Conservation (phyloP, 2,329 filamentous ascomycete species). For the Paraphoma sp. region DNA sequence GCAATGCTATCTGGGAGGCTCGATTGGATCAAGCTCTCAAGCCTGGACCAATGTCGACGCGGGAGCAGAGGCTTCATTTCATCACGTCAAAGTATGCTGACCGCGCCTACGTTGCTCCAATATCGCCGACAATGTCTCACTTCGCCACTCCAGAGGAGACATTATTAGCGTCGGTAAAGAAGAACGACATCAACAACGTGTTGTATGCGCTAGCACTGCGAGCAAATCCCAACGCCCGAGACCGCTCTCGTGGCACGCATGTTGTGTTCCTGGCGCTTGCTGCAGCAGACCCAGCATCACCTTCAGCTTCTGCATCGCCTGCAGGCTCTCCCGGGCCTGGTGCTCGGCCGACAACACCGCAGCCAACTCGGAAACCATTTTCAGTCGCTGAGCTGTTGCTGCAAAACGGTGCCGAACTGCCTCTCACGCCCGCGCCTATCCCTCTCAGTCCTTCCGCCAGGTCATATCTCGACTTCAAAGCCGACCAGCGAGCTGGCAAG, state of each 20-base stretch:
- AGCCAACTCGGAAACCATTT: slow-evolving; percentile 65
- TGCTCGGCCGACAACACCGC: slow-evolving; percentile 51
- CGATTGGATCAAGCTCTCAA: slow-evolving; percentile 77
- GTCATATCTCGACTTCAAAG: slow-evolving; percentile 82
- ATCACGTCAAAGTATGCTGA: slow-evolving; percentile 96
- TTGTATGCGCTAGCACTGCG: slow-evolving; percentile 86
- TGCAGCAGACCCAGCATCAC: slow-evolving; percentile 87
- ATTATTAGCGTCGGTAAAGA: slow-evolving; percentile 90
- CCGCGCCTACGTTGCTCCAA: slow-evolving; percentile 77
- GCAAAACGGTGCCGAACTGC: slow-evolving; percentile 93
- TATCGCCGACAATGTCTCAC: slow-evolving; percentile 75
- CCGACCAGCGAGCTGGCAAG: slow-evolving; percentile 53
- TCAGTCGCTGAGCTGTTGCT: slow-evolving; percentile 88
- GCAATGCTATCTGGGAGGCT: slow-evolving; percentile 97
- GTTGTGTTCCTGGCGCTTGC: slow-evolving; percentile 89
- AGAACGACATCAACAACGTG: slow-evolving; percentile 92
- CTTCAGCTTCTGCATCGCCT: slow-evolving; percentile 58
- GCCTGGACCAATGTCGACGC: slow-evolving; percentile 76
- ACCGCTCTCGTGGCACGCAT: slow-evolving; percentile 87
- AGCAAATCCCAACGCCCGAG: slow-evolving; percentile 79
- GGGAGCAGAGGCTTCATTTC: slow-evolving; percentile 91
- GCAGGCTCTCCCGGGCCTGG: slow-evolving; percentile 52
- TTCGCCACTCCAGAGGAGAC: slow-evolving; percentile 85
- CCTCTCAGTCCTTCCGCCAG: slow-evolving; percentile 82
- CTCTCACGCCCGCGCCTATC: slow-evolving; percentile 75